phyloP scores from a whole-genome alignment of 192 early-diverging fungal species.

The Podochytrium sp. region DNA sequence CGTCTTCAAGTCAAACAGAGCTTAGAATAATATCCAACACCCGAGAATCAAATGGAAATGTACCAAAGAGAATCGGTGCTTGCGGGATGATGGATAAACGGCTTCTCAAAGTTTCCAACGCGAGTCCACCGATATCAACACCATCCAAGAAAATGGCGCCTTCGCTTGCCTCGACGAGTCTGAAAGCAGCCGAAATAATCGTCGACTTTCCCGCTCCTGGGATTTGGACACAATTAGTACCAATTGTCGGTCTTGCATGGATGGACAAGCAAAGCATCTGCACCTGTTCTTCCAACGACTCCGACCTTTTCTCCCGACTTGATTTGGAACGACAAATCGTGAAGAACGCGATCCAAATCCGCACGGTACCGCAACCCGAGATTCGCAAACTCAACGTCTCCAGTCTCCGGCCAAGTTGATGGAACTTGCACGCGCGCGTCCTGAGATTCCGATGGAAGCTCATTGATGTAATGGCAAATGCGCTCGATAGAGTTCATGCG shows the following conservation, averaged over 20 bases:
- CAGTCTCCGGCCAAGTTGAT: conserved; percentile 62
- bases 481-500: conserved; percentile 30
- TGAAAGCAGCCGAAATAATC: conserved; percentile 75
- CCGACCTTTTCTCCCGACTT: conserved; percentile 51
- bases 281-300: conserved; percentile 72
- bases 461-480: conserved; percentile 23
- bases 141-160: conserved; percentile 70
- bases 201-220: conserved; percentile 79
- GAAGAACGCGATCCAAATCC: conserved; percentile 62
- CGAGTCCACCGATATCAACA: conserved; percentile 62
- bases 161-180: conserved; percentile 76
- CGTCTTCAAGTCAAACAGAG: conserved; percentile 12
- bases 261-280: conserved; percentile 41
- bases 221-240: conserved; percentile 58
- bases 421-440: neutral
- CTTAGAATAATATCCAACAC: neutral
- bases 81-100: conserved; percentile 53
- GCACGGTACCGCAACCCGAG: conserved; percentile 78
- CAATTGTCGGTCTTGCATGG: conserved; percentile 50
- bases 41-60: neutral
- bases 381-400: conserved; percentile 70
- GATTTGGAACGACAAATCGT: conserved; percentile 48
- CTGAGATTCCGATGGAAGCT: conserved; percentile 1
- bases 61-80: conserved; percentile 38
- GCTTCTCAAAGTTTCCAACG: conserved; percentile 55